A percentile compares a stretch with the other conserved stretches of the same genome.
phyloP scores from a whole-genome alignment of 805 yeast genomes.

The Starmerella cellae region DNA sequence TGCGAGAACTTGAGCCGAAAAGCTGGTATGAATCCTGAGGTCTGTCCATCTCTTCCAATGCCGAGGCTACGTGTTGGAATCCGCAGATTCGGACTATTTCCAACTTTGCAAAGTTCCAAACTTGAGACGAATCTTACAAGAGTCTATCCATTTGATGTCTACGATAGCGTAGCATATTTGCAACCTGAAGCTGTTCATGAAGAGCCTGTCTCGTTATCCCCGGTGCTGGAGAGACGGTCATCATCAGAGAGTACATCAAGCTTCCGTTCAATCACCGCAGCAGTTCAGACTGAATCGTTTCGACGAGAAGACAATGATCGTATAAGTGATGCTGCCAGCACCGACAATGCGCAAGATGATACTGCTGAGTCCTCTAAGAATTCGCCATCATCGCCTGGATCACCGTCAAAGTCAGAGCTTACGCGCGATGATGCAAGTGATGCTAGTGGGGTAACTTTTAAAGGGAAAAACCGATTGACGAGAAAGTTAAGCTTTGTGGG shows the following conservation, averaged over 20 bases:
- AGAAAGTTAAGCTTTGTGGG: neutral
- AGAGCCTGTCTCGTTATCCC: neutral
- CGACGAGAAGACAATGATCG: too few species aligned
- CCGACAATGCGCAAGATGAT: too few species aligned
- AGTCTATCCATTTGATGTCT: conserved; percentile 28
- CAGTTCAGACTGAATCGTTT: neutral
- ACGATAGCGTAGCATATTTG: conserved; percentile 29
- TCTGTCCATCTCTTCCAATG: conserved; percentile 24
- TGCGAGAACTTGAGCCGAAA: conserved; percentile 11
- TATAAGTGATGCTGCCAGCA: too few species aligned
- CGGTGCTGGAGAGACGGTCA: neutral
- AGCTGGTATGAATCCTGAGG: conserved; percentile 12
- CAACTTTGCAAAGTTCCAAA: neutral
- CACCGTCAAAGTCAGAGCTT: too few species aligned
- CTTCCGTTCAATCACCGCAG: neutral
- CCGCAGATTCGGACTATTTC: conserved; percentile 6
- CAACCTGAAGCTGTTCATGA: conserved; percentile 1
- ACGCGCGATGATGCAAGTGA: neutral
- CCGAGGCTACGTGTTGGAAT: conserved; percentile 24
- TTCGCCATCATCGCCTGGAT: too few species aligned
- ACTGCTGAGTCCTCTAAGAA: too few species aligned
- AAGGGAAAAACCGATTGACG: neutral
- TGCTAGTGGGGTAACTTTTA: neutral
- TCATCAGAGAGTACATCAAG: neutral
- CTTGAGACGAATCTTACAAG: conserved; percentile 17